Conservation (phyloP, 495 filamentous ascomycete species). For the Neurospora sp. region DNA sequence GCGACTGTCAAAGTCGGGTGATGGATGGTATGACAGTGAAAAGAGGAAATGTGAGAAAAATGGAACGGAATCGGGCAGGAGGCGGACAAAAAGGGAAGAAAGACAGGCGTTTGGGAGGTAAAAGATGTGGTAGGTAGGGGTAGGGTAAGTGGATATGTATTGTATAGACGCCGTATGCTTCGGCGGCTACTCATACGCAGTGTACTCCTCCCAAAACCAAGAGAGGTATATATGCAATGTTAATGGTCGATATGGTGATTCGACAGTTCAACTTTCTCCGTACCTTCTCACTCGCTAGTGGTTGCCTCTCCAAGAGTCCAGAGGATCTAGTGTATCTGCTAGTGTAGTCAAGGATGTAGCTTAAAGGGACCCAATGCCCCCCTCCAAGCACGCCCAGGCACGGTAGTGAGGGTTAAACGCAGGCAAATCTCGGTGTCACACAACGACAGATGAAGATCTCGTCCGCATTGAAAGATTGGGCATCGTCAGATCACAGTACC, state of each 20-base stretch:
- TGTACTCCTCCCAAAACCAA: neutral
- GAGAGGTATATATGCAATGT: neutral
- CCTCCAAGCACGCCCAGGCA: neutral
- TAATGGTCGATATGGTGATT: neutral
- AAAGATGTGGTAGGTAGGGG: neutral
- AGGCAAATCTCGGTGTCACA: no score
- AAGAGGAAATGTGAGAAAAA: neutral
- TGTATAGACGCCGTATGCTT: neutral
- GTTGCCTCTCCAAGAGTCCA: neutral
- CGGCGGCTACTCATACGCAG: neutral
- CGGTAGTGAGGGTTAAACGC: no score
- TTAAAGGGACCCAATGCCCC: neutral
- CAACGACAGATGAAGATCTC: no score
- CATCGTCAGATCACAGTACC: no score
- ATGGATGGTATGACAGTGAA: neutral
- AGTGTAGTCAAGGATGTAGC: neutral
- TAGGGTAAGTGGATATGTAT: neutral
- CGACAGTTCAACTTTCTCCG: neutral
- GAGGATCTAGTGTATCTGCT: neutral
- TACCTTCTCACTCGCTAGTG: neutral
- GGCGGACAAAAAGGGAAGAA: neutral
- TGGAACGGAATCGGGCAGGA: neutral
- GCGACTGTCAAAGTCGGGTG: neutral
- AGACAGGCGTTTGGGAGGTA: neutral
- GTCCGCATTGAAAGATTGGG: no score